These are phyloP conservation scores for Aristolochia contorta DNA, from an alignment of 164 flowering plant species.

Conservation along the genomic window DNA sequence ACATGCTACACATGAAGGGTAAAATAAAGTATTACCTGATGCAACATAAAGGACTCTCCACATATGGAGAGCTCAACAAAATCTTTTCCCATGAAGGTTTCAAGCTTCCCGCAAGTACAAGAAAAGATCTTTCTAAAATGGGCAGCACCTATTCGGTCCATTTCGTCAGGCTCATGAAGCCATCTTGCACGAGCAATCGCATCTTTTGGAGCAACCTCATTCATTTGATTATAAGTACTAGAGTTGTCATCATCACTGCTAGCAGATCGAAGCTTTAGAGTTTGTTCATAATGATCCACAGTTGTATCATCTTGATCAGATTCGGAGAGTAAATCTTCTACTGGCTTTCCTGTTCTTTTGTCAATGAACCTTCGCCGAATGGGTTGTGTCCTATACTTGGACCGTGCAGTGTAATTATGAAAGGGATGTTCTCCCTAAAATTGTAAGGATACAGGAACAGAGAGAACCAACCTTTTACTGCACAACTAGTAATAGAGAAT, in stretches of 20 bases:
- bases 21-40: slow-evolving; percentile 50
- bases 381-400: slow-evolving; percentile 55
- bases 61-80: slow-evolving; percentile 66
- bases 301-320: slow-evolving; percentile 24
- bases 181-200: slow-evolving; percentile 54
- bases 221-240: slow-evolving; percentile 8
- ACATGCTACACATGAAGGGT: no score
- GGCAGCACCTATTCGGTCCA: slow-evolving; percentile 57
- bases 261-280: slow-evolving; percentile 7
- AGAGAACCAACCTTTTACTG: background rate
- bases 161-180: slow-evolving; percentile 78
- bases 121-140: slow-evolving; percentile 71
- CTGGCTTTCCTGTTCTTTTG: slow-evolving; percentile 15
- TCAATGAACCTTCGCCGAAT: slow-evolving; percentile 11
- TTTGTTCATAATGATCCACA: slow-evolving; percentile 9
- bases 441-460: slow-evolving; percentile 1
- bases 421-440: slow-evolving; percentile 84
- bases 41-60: slow-evolving; percentile 97
- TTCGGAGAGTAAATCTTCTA: slow-evolving; percentile 10
- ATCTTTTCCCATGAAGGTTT: slow-evolving; percentile 33
- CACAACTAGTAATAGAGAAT: background rate
- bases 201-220: slow-evolving; percentile 10
- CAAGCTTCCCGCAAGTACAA: slow-evolving; percentile 64
- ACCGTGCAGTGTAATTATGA: slow-evolving; percentile 73
- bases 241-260: slow-evolving; percentile 14